These are phyloP conservation scores for Salix arbutifolia DNA, from an alignment of 345 rosid genomes.

Conservation along the genomic window DNA sequence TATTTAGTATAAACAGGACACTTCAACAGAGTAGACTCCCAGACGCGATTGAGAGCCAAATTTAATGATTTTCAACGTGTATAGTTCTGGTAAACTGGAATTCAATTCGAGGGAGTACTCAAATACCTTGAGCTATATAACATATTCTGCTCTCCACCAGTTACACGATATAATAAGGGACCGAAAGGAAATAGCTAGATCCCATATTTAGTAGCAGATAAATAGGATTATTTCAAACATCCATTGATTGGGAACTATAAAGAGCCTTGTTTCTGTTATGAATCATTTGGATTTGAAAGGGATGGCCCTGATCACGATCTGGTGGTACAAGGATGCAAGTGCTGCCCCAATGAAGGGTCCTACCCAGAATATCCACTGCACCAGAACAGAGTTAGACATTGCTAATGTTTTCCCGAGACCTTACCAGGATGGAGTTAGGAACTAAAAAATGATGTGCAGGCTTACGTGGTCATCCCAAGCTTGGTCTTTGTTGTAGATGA, in stretches of 20 bases:
- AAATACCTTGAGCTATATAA: background rate
- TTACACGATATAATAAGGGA: background rate
- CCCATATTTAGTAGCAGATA: background rate
- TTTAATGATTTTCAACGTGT: background rate
- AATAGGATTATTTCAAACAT: background rate
- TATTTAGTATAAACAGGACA: background rate
- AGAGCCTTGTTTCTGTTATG: background rate
- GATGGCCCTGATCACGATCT: slow-evolving; percentile 20
- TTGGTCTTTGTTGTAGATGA: slow-evolving; percentile 40
- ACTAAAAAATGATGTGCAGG: background rate
- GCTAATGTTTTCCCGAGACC: background rate
- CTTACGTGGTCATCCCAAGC: slow-evolving; percentile 48
- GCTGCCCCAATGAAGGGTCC: slow-evolving; percentile 24
- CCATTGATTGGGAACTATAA: background rate
- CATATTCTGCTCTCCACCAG: background rate
- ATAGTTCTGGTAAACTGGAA: background rate
- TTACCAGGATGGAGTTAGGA: background rate
- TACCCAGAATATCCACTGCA: slow-evolving; percentile 27
- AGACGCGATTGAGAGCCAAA: background rate
- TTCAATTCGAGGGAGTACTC: background rate
- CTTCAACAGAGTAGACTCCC: background rate
- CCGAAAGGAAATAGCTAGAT: background rate
- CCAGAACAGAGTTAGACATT: background rate
- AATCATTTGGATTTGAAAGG: slow-evolving; percentile 13
- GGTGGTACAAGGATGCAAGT: slow-evolving; percentile 18